Evolutionary conservation across 306 rosid species (phyloP), one percentile per base, ranked within the genome.

Genomic region (Castanea crenata): DNA sequence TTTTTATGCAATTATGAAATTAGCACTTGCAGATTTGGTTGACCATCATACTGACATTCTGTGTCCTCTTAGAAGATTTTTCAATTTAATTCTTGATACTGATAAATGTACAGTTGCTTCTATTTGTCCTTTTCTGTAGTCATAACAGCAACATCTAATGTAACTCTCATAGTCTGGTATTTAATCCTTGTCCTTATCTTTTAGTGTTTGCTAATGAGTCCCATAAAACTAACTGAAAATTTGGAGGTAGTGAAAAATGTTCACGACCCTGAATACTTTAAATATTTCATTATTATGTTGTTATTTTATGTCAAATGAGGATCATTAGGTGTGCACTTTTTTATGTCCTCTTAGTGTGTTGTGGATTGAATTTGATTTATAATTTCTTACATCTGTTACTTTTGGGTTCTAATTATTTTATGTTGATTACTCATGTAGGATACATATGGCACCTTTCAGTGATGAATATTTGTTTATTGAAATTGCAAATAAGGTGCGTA

Each of bases 361-460:
- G 64, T 46, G 32, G 58, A 41, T 21, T 78, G 76, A 18, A 77
- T 61, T 32, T 73, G 78, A 35, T 67, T 32, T 35, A 67, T 35
- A 34, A 16, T 67, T 19, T 67, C 21, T 67, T 34, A 67, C 25
- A 35, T 49, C 44, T 25, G 61, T 31, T 76, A 13, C 44, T 62
- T 61, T 51, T 78, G 51, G 46, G 74, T 80, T 83, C 75, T 87
- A 75, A 83, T 85, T 56, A 87, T 78, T 81, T 74, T 77, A 82
- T 73, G 29, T 87, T 86, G 69, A 85, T 85, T 85, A 44, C 72
- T 80, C 80, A 31, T 87, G 91, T 83, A 94, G 98, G 97, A 92
- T 94, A 84, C 97, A 94, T 86, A 92, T 94, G 98, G 98, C 98
- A 78, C 98, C 98, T 85, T 94, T 94, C 93, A 90, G 94, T 61